A percentile compares a stretch with the other conserved stretches of the same genome.
Evolutionary conservation across 176 grass and related monocot species (phyloP).

Genomic region (Calamus simplicifolius): DNA sequence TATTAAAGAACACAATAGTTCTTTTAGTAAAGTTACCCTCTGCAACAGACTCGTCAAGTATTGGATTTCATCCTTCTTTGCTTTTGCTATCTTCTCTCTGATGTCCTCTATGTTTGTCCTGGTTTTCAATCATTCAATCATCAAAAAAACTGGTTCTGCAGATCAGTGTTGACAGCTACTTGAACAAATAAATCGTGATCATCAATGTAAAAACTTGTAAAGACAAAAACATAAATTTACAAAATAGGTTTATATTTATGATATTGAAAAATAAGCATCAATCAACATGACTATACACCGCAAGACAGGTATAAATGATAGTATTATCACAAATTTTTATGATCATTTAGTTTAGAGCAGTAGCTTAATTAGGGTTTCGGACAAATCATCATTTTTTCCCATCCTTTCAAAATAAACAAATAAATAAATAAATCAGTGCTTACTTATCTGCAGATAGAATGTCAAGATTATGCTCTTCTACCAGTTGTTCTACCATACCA

Average conservation of each 20-base stretch:
- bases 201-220: not conserved
- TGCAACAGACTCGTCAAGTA: conserved; percentile 28
- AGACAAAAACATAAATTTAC: not conserved
- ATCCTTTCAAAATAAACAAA: not conserved
- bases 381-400: too few relatives aligned
- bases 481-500: conserved; percentile 42
- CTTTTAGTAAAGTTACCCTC: conserved; percentile 31
- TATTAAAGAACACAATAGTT: conserved; percentile 1
- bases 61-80: conserved; percentile 52
- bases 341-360: too few relatives aligned
- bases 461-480: conserved; percentile 45
- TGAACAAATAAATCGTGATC: conserved; percentile 11
- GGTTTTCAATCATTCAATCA: conserved; percentile 12
- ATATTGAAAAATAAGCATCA: too few relatives aligned
- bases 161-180: not conserved
- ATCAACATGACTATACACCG: too few relatives aligned
- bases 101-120: conserved; percentile 44
- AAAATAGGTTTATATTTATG: too few relatives aligned
- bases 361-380: too few relatives aligned
- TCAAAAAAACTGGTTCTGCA: conserved; percentile 7
- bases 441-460: conserved; percentile 56
- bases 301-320: too few relatives aligned
- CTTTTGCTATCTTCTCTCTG: conserved; percentile 33
- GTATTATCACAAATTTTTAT: too few relatives aligned
- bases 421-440: not conserved